Base-by-base conservation (phyloP, 2,329 filamentous ascomycete species). In the Hypoxylon sp. region DNA sequence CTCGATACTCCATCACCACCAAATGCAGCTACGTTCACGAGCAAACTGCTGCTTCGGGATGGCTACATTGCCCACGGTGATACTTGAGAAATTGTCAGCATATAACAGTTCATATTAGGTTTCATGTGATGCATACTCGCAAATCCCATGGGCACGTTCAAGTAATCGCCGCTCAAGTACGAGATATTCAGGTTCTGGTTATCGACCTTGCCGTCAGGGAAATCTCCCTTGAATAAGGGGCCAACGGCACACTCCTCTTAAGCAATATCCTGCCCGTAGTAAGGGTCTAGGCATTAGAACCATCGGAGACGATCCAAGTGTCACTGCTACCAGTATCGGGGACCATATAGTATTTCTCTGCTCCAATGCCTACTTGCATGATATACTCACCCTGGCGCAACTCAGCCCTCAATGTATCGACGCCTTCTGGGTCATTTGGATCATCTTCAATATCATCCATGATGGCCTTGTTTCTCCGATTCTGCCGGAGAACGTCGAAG, bases 301-400 rank as follows among this genome's bases (percentile, higher is more conserved):
- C 70, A 4, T 69, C 65, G 16, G 67, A 70, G 43, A 72, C 70
- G 19, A 77, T 69, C 75, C 74, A 78, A 19, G 73, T 77, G 56
- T 78, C 72, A 52, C 71, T 74, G 65, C 74, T 75, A 12, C 74
- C 74, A 3, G 75, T 76, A 64, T 78, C 75, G 34, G 75, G 70
- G 29, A 75, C 73, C 62, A 77, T 70, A 47, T 70, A 73, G 52
- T 72, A 76, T 19, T 56, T 70, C 30, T 71, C 60, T 16, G 46
- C 63, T 7, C 71, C 72, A 3, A 74, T 66, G 14, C 68, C 68
- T 5, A 77, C 75, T 19, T 73, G 46, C 55, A 74, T 71, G 27
- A 78, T 67, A 64, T 78, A 78, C 65, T 76, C 74, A 34, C 74
- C 69, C 58, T 76, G 73, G 50, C 71, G 64, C 2, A 69, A 45